Conservation (phyloP, 2,329 filamentous ascomycete genomes). For the Stachybotrys chartarum region DNA sequence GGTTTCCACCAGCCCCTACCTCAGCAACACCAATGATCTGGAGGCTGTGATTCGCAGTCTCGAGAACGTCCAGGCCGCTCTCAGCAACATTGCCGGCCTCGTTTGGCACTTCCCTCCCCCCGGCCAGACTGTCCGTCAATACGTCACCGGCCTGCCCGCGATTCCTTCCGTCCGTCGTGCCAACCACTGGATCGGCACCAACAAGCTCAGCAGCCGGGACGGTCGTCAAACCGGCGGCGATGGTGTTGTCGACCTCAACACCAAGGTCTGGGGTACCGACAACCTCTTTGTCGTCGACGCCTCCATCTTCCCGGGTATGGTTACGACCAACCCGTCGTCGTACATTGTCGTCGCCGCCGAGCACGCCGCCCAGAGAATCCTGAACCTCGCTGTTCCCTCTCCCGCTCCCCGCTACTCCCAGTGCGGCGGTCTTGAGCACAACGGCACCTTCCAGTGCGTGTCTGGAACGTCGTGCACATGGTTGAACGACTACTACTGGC, state of each 20-base stretch:
- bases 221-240: slow-evolving; percentile 45
- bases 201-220: slow-evolving; percentile 50
- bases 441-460: background rate
- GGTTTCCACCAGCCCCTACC: slow-evolving; percentile 52
- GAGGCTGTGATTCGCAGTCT: slow-evolving; percentile 56
- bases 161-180: slow-evolving; percentile 33
- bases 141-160: slow-evolving; percentile 30
- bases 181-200: slow-evolving; percentile 51
- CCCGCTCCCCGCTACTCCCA: background rate
- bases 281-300: slow-evolving; percentile 64
- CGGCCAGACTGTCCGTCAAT: slow-evolving; percentile 45
- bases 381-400: background rate
- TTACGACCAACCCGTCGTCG: slow-evolving; percentile 60
- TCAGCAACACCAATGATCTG: slow-evolving; percentile 49
- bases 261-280: slow-evolving; percentile 59
- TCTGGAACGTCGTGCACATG: background rate
- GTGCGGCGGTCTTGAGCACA: background rate
- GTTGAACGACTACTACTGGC: slow-evolving; percentile 2
- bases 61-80: slow-evolving; percentile 48
- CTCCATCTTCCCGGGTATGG: slow-evolving; percentile 61
- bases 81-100: slow-evolving; percentile 46
- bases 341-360: slow-evolving; percentile 59
- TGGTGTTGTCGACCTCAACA: slow-evolving; percentile 55
- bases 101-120: slow-evolving; percentile 43
- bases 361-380: slow-evolving; percentile 35